Evolutionary conservation across 495 filamentous ascomycete genomes (phyloP), one percentile per base, ranked within the genome.

Genomic region (Neurospora sp.): DNA sequence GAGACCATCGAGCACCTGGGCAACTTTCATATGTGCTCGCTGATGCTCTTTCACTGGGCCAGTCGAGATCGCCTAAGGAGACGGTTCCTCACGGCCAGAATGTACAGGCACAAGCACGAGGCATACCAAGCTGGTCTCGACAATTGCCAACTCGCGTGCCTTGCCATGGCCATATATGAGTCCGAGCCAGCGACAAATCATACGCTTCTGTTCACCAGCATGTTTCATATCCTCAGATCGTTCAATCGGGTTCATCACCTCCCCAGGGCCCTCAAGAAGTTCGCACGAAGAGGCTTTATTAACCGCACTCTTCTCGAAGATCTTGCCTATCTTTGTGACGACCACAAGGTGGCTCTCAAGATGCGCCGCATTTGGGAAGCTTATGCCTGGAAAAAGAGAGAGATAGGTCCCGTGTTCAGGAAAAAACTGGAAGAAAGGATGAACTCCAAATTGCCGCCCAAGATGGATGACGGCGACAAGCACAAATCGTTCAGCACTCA

Each of bases 41-140:
- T 82, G 71, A 48, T 79, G 7, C 10, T 79, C 11, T 68, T 71
- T 8, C 79, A 81, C 40, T 81, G 80, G 80, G 20, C 20, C 10
- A 82, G 78, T 39, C 76, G 77, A 16, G 71, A 76, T 12, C 77
- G 77, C 40, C 59, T 79, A 38, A 39, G n/a, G 3, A 18, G 41
- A 16, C 5, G 59, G 31, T 66, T 16, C 9, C 27, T 66, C 1
- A 66, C 53, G 7, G 53, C 53, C 53, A 31, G 53, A 31, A 14
- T 66, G 5, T 66, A 66, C n/a, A 16, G 53, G 14, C 68, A 44
- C 4, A 16, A 40, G 14, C 74, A 78, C 9, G 44, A 77, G 20
- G 11, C 12, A 18, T 35, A 68, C 12, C 69, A 69, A 53, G 38
- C 46, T 2, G 68, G 66, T 8, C 35, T 73, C 40, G 74, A 76